These are phyloP conservation scores for Gliomastix tumulicola DNA, from an alignment of 2,329 filamentous ascomycete genomes.

Conservation along the genomic window DNA sequence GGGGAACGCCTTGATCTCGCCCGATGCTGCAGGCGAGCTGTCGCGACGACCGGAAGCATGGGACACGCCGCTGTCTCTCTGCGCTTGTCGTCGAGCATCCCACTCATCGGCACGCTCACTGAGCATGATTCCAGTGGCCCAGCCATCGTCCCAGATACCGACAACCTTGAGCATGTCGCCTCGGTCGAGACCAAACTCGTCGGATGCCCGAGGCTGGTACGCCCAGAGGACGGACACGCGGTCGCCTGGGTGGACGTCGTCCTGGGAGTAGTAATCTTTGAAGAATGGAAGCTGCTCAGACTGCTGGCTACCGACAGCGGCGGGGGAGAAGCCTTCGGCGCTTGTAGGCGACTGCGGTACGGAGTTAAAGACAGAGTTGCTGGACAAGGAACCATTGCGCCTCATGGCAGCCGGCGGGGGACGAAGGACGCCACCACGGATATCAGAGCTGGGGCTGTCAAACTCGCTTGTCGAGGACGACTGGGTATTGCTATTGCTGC, in stretches of 20 bases:
- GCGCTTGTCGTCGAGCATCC: conserved; percentile 67
- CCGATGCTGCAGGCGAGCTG: conserved; percentile 53
- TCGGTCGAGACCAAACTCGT: conserved; percentile 88
- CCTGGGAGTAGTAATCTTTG: conserved; percentile 97
- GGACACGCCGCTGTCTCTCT: conserved; percentile 90
- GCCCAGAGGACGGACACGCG: conserved; percentile 91
- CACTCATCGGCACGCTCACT: conserved; percentile 83
- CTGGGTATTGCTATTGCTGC: conserved; percentile 43
- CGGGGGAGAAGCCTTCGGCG: conserved; percentile 68
- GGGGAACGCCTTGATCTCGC: conserved; percentile 96
- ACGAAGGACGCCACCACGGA: conserved; percentile 46
- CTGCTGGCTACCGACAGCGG: conserved; percentile 77
- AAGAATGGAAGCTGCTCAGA: conserved; percentile 95
- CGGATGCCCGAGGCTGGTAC: conserved; percentile 86
- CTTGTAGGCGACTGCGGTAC: conserved; percentile 69
- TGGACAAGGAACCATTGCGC: conserved; percentile 84
- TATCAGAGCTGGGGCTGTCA: conserved; percentile 65
- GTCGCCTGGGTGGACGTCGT: conserved; percentile 89
- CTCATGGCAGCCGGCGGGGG: conserved; percentile 54
- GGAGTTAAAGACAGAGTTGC: conserved; percentile 66
- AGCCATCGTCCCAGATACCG: conserved; percentile 98
- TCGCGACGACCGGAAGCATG: conserved; percentile 62
- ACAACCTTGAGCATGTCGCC: conserved; percentile 98
- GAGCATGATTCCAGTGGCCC: conserved; percentile 87
- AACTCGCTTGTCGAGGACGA: conserved; percentile 69